These are phyloP conservation scores for Tricholomella constricta DNA, from an alignment of 768 basidiomycete genomes.

Conservation along the genomic window DNA sequence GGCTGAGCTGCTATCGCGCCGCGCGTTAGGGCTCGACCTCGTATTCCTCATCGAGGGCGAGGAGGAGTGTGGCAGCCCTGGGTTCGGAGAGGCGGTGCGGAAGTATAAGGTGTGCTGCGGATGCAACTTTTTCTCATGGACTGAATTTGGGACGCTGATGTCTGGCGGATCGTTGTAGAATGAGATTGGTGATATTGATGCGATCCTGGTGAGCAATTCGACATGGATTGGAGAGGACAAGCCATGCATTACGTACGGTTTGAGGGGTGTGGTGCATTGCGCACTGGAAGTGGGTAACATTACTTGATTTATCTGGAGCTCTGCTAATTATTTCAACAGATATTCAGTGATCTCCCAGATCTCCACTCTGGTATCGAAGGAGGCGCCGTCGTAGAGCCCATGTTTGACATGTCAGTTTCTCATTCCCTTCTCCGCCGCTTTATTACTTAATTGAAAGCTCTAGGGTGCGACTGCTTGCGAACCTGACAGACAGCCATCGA, in stretches of 20 bases:
- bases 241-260: constrained; percentile 93
- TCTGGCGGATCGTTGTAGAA: constrained; percentile 45
- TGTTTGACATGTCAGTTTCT: constrained; percentile 80
- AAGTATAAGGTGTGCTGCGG: constrained; percentile 62
- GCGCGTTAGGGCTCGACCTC: constrained; percentile 82
- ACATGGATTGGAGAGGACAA: constrained; percentile 94
- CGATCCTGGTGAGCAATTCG: constrained; percentile 91
- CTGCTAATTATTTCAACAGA: constrained; percentile 36
- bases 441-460: not conserved
- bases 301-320: not conserved
- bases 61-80: constrained; percentile 91
- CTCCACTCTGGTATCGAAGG: constrained; percentile 95
- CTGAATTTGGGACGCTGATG: not conserved
- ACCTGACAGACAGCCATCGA: constrained; percentile 58
- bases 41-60: constrained; percentile 95
- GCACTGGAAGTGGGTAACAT: constrained; percentile 57
- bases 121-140: not conserved
- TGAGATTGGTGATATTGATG: constrained; percentile 83
- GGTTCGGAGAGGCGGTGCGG: constrained; percentile 77
- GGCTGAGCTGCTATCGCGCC: constrained; percentile 69
- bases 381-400: constrained; percentile 84
- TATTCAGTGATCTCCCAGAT: constrained; percentile 74
- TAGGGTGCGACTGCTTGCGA: constrained; percentile 80
- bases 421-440: not conserved
- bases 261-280: constrained; percentile 92